Evolutionary conservation across 176 grass and related monocot species (phyloP), one percentile per base, ranked within the genome.

Genomic region (Avena eriantha): DNA sequence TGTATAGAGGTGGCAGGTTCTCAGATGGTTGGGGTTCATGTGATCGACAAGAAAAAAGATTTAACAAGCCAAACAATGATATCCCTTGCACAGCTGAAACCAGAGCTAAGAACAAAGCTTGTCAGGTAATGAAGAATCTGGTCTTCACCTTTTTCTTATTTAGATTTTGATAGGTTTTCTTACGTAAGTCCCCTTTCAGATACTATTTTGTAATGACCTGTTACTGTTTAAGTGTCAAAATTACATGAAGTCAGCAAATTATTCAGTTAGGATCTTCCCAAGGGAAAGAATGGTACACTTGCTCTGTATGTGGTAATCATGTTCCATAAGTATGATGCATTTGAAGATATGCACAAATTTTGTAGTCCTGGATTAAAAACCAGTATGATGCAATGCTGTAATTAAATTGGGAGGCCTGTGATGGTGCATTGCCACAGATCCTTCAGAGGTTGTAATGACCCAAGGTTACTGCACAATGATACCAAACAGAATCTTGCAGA

Each of bases 11-110:
- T 66, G 93, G 96, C 21, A 95, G 93, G 67, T 98, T 93, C 86
- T 92, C 93, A 69, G 93, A 98, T 73, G 95, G 89, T 16, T 98
- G 93, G 93, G 93, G 93, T 69, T 98, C 96, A 23, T 95, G 93
- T 77, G 96, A 98, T 45, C 87, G 85, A n/a, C 88, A 64, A 26
- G 93, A 98, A 65, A 95, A 98, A 78, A 94, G 81, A 53, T 95
- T 98, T 84, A 89, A 89, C 85, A 98, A 95, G 68, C 88, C 93
- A 82, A 98, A 95, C 80, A 90, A 89, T 89, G 93, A 98, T 81
- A 92, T 98, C 78, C 96, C 96, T n/a, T 94, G 96, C 86, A 98
- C 96, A 80, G 96, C 96, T 90, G 96, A 98, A 94, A 98, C 96
- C 51, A 88, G 96, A 81, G 96, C 96, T 81, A 98, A 98, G 89